phyloP scores from a whole-genome alignment of 1,284 basidiomycete genomes.

The Afroboletus lepidellus region DNA sequence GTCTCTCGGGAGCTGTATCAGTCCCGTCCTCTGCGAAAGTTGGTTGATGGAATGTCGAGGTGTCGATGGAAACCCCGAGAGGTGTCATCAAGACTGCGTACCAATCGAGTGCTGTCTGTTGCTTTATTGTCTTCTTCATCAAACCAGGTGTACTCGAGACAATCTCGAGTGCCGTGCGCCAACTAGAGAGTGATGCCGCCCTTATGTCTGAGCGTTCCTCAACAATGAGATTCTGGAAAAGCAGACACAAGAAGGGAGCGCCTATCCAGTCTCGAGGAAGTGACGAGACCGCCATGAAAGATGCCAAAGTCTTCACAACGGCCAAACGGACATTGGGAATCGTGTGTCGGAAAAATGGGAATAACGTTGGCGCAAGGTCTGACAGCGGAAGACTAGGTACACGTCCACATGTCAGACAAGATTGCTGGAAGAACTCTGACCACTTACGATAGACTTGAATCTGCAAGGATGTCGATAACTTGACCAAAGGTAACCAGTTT shows the following conservation, averaged over 20 bases:
- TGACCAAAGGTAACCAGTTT: slow-evolving; percentile 79
- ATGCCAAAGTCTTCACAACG: slow-evolving; percentile 86
- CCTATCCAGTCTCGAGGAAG: slow-evolving; percentile 85
- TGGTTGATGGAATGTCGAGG: slow-evolving; percentile 70
- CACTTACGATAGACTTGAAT: slow-evolving; percentile 65
- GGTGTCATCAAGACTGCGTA: slow-evolving; percentile 91
- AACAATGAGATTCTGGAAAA: slow-evolving; percentile 94
- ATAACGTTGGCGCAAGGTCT: slow-evolving; percentile 83
- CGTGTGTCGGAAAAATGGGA: slow-evolving; percentile 97
- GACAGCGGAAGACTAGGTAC: slow-evolving; percentile 68
- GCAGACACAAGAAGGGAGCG: slow-evolving; percentile 74
- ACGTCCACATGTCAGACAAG: slow-evolving; percentile 9
- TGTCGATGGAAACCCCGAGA: slow-evolving; percentile 79
- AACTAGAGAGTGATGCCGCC: slow-evolving; percentile 73
- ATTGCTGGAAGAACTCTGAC: slow-evolving; percentile 1
- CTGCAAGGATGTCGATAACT: slow-evolving; percentile 76
- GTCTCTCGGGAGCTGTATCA: slow-evolving; percentile 55
- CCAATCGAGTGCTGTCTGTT: slow-evolving; percentile 71
- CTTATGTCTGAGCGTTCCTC: slow-evolving; percentile 91
- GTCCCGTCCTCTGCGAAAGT: slow-evolving; percentile 44
- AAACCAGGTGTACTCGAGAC: slow-evolving; percentile 46
- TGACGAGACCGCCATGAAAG: slow-evolving; percentile 79
- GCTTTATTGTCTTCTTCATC: slow-evolving; percentile 52
- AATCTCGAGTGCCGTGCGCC: slow-evolving; percentile 70
- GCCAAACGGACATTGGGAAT: slow-evolving; percentile 92